Evolutionary conservation across 192 early-diverging fungal genomes (phyloP).

Genomic region (Mortierella alpina): DNA sequence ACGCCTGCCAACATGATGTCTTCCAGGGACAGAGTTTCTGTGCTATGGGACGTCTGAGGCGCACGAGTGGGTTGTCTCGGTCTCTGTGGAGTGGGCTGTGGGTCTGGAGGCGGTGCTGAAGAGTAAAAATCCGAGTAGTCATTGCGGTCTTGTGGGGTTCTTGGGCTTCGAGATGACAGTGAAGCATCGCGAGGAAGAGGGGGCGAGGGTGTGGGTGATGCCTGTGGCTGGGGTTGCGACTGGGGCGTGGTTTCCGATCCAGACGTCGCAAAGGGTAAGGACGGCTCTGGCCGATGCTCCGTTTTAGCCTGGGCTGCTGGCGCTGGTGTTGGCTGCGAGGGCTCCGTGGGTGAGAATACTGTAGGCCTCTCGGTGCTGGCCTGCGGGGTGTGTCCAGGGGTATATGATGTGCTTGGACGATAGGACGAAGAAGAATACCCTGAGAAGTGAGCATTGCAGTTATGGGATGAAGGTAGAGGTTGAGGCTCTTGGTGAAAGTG

Average conservation of each 20-base stretch:
- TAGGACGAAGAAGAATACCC: background rate
- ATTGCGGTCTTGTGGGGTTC: constrained; percentile 25
- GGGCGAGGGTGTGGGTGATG: background rate
- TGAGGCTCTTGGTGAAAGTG: background rate
- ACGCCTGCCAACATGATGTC: constrained; percentile 18
- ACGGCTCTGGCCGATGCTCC: background rate
- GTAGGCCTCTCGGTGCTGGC: background rate
- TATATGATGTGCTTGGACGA: constrained; percentile 18
- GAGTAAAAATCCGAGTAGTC: constrained; percentile 6
- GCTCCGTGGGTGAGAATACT: background rate
- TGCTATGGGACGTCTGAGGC: constrained; percentile 10
- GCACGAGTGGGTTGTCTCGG: constrained; percentile 5
- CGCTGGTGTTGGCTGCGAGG: background rate
- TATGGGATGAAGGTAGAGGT: background rate
- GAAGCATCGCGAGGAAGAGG: background rate
- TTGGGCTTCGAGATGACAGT: background rate
- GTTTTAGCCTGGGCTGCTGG: constrained; percentile 1
- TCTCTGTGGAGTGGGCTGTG: background rate
- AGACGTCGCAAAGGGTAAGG: background rate
- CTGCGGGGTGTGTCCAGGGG: background rate
- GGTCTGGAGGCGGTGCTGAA: background rate
- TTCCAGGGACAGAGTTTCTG: constrained; percentile 8
- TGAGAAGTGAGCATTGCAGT: background rate
- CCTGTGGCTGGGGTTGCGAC: background rate
- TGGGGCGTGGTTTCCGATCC: background rate